These are phyloP conservation scores for Trifolium repens DNA, from an alignment of 306 rosid species.

Conservation along the genomic window DNA sequence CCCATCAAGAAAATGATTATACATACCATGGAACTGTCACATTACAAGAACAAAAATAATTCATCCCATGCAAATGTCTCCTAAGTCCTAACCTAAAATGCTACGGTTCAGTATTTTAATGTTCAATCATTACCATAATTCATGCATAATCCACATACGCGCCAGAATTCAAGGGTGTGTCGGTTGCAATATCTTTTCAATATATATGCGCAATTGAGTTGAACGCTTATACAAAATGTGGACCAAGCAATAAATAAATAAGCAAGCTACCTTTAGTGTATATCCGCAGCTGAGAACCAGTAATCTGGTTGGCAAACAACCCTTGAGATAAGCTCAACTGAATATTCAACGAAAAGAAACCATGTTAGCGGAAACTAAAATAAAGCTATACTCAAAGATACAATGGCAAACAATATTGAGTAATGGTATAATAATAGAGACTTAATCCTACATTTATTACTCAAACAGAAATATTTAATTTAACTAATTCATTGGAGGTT, in stretches of 20 bases:
- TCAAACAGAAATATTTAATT: slow-evolving; percentile 22
- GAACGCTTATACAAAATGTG: slow-evolving; percentile 24
- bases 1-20: slow-evolving; percentile 25
- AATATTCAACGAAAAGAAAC: slow-evolving; percentile 46
- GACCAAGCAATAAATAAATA: slow-evolving; percentile 34
- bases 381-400: slow-evolving; percentile 20
- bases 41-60: slow-evolving; percentile 5
- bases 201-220: slow-evolving; percentile 32
- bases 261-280: slow-evolving; percentile 63
- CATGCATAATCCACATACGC: neutral
- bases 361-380: slow-evolving; percentile 32
- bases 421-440: slow-evolving; percentile 19
- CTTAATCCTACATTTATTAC: slow-evolving; percentile 9
- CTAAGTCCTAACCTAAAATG: slow-evolving; percentile 6
- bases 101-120: slow-evolving; percentile 20
- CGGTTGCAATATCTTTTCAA: slow-evolving; percentile 6
- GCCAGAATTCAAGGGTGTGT: slow-evolving; percentile 9
- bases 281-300: slow-evolving; percentile 52
- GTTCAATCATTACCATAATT: slow-evolving; percentile 8
- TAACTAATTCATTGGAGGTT: slow-evolving; percentile 16
- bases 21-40: slow-evolving; percentile 27
- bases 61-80: neutral
- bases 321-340: slow-evolving; percentile 68
- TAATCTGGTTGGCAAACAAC: slow-evolving; percentile 50
- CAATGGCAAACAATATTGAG: slow-evolving; percentile 25